phyloP scores from a whole-genome alignment of 129 eudicot genomes.

The Saussurea involucrata region DNA sequence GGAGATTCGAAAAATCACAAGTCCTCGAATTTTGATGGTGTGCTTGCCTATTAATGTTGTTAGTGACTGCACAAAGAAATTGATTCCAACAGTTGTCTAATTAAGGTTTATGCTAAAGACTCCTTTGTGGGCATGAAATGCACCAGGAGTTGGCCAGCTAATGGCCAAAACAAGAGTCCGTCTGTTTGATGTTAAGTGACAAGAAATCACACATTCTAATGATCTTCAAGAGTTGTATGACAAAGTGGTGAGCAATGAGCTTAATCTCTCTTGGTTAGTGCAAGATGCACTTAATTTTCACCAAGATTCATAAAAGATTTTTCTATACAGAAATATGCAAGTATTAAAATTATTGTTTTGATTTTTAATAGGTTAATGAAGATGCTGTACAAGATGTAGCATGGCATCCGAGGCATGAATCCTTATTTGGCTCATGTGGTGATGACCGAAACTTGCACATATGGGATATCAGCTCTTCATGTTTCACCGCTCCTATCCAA shows the following conservation, averaged over 20 bases:
- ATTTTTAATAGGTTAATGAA: constrained; percentile 49
- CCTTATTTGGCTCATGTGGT: constrained; percentile 83
- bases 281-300: neutral
- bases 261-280: neutral
- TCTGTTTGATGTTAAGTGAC: neutral
- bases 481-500: constrained; percentile 49
- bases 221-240: no score
- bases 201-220: neutral
- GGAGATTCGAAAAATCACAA: no score
- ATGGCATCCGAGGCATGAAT: constrained; percentile 74
- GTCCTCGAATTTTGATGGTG: no score
- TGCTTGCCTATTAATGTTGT: no score
- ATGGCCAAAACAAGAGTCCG: no score
- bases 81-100: no score
- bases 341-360: neutral
- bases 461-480: constrained; percentile 70
- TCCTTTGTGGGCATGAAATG: no score
- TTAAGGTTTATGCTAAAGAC: no score
- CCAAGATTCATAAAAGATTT: neutral
- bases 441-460: constrained; percentile 69
- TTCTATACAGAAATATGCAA: no score
- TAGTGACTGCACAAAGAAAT: no score
- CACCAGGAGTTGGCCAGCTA: no score
- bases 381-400: constrained; percentile 83
- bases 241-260: neutral